phyloP scores from a whole-genome alignment of 495 filamentous ascomycete species.

The Hypoxylon trugodes region DNA sequence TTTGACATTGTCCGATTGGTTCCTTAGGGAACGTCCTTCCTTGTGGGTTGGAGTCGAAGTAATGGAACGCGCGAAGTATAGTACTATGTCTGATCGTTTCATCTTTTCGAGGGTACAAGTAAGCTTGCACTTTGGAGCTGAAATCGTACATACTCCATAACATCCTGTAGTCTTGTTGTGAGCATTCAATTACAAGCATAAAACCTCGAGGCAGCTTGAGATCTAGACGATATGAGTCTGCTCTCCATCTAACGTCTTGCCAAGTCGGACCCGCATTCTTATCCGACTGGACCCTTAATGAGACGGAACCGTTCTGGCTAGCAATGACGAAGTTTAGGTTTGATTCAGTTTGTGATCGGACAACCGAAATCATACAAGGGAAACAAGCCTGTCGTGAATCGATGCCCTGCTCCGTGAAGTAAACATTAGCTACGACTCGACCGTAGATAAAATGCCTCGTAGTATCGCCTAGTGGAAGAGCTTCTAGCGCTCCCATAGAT shows the following conservation, averaged over 20 bases:
- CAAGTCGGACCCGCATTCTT: conserved; percentile 74
- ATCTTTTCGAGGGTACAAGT: conserved; percentile 68
- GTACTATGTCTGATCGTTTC: conserved; percentile 72
- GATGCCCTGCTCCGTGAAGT: conserved; percentile 71
- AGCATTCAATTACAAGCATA: conserved; percentile 70
- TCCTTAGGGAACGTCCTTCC: conserved; percentile 76
- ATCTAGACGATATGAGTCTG: conserved; percentile 65
- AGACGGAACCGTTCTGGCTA: conserved; percentile 78
- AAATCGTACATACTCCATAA: conserved; percentile 85
- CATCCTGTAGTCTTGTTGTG: conserved; percentile 75
- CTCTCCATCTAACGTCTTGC: conserved; percentile 81
- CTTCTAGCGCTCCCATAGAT: conserved; percentile 64
- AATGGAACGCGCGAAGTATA: conserved; percentile 73
- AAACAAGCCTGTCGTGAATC: conserved; percentile 70
- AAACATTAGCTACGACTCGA: conserved; percentile 73
- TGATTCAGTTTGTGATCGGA: conserved; percentile 72
- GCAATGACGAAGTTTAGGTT: conserved; percentile 73
- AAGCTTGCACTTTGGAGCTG: conserved; percentile 73
- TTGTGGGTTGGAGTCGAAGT: conserved; percentile 72
- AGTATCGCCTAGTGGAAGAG: conserved; percentile 78
- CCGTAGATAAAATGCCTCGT: conserved; percentile 74
- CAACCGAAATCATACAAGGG: conserved; percentile 75
- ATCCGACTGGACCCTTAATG: conserved; percentile 74
- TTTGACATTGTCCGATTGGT: conserved; percentile 69
- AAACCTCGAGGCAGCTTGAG: conserved; percentile 75